Evolutionary conservation across 2,329 filamentous ascomycete genomes (phyloP).

Genomic region (Juglanconis juglandina): DNA sequence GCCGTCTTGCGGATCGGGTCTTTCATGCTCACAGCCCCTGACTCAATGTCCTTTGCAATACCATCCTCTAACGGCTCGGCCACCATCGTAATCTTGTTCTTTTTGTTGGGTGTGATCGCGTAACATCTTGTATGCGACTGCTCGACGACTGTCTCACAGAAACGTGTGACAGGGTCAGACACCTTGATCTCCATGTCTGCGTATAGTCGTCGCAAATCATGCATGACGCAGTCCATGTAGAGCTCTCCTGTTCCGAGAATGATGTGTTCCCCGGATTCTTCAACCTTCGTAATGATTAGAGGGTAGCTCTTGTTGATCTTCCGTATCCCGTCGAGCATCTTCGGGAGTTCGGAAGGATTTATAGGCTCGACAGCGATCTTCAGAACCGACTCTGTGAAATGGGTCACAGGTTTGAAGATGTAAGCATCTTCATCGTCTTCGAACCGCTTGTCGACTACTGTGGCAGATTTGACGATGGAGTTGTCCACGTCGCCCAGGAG

Average conservation of each 20-base stretch:
- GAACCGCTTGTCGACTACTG: slow-evolving; percentile 74
- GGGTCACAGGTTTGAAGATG: slow-evolving; percentile 87
- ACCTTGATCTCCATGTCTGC: slow-evolving; percentile 99
- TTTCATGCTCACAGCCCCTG: slow-evolving; percentile 82
- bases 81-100: slow-evolving; percentile 98
- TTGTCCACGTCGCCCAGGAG: slow-evolving; percentile 93
- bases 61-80: slow-evolving; percentile 93
- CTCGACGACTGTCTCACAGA: slow-evolving; percentile 97
- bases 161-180: slow-evolving; percentile 93
- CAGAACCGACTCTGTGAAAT: slow-evolving; percentile 96
- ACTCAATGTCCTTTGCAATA: slow-evolving; percentile 92
- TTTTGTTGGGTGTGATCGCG: slow-evolving; percentile 96
- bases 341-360: slow-evolving; percentile 94
- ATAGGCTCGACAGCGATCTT: slow-evolving; percentile 98
- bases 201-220: slow-evolving; percentile 89
- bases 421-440: slow-evolving; percentile 88
- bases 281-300: slow-evolving; percentile 91
- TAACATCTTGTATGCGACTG: slow-evolving; percentile 98
- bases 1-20: slow-evolving; percentile 91
- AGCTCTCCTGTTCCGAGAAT: slow-evolving; percentile 92
- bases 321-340: slow-evolving; percentile 95
- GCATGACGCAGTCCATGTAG: slow-evolving; percentile 99
- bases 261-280: slow-evolving; percentile 96
- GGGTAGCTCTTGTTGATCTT: slow-evolving; percentile 99
- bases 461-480: slow-evolving; percentile 96